A percentile compares a stretch with the other conserved stretches of the same genome.
Evolutionary conservation across 352 stramenopile genomes (phyloP).

Genomic region (Pythium volutum): DNA sequence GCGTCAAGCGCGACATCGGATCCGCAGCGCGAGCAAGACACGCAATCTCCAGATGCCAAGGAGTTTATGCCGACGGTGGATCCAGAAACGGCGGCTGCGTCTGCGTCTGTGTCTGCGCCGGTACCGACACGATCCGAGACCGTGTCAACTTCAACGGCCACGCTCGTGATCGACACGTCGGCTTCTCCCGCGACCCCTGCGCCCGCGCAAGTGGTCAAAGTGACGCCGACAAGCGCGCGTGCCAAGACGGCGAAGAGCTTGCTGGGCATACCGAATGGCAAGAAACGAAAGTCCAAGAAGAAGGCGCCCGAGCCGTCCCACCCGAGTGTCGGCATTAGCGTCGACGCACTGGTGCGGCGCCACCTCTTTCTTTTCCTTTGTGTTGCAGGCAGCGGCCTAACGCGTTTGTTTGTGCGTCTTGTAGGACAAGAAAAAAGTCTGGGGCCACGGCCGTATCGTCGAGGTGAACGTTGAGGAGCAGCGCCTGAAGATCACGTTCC

Average conservation of each 20-base stretch:
- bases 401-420: neutral
- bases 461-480: conserved; percentile 51
- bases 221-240: conserved; percentile 14
- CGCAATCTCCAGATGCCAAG: neutral
- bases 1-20: neutral
- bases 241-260: conserved; percentile 14
- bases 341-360: conserved; percentile 52
- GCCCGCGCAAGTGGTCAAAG: neutral
- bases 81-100: neutral
- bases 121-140: neutral
- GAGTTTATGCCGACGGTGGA: neutral
- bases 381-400: neutral
- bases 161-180: conserved; percentile 1
- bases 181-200: neutral
- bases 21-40: neutral
- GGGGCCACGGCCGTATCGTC: conserved; percentile 69
- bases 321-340: conserved; percentile 54
- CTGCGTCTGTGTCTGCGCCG: too few species aligned
- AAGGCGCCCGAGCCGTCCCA: conserved; percentile 16
- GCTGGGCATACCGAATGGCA: conserved; percentile 21
- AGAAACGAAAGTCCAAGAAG: conserved; percentile 28
- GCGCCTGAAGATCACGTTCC: conserved; percentile 72
- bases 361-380: neutral
- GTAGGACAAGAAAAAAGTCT: conserved; percentile 70
- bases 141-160: neutral